Conservation (phyloP, 495 filamentous ascomycete genomes). For the Aspergillus funiculosus region DNA sequence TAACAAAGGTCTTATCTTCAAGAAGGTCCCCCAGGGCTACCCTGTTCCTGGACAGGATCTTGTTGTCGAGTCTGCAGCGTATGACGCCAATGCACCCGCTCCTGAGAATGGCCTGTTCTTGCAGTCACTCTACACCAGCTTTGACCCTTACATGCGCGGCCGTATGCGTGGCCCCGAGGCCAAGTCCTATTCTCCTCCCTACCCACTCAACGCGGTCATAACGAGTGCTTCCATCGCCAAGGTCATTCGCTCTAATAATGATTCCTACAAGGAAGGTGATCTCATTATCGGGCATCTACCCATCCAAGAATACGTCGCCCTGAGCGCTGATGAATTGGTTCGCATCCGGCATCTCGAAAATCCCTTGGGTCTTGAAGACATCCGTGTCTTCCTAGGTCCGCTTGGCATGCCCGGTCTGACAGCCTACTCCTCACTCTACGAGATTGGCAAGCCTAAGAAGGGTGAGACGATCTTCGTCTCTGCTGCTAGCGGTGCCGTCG, state of each 20-base stretch:
- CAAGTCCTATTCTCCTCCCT: constrained; percentile 62
- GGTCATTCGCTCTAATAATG: constrained; percentile 60
- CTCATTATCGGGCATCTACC: constrained; percentile 54
- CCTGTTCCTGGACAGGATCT: constrained; percentile 72
- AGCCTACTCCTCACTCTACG: constrained; percentile 72
- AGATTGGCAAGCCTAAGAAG: constrained; percentile 78
- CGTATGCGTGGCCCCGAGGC: constrained; percentile 46
- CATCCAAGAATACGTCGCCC: constrained; percentile 54
- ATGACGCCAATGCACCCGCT: constrained; percentile 59
- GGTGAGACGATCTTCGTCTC: constrained; percentile 87
- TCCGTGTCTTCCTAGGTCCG: constrained; percentile 57
- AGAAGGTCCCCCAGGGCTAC: constrained; percentile 58
- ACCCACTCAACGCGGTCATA: constrained; percentile 51
- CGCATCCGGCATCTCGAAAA: constrained; percentile 38
- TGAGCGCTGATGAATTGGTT: constrained; percentile 27
- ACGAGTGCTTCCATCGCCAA: constrained; percentile 51
- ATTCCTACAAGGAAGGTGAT: constrained; percentile 60
- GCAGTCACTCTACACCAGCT: constrained; percentile 71
- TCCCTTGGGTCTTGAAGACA: constrained; percentile 41
- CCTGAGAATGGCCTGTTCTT: constrained; percentile 65
- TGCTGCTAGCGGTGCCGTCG: constrained; percentile 77
- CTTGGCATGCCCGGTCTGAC: constrained; percentile 87
- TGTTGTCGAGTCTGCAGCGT: constrained; percentile 55
- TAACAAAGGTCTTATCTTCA: constrained; percentile 84
- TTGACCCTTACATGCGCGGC: constrained; percentile 86